These are phyloP conservation scores for Harrya chromipes DNA, from an alignment of 768 basidiomycete species.

Conservation along the genomic window DNA sequence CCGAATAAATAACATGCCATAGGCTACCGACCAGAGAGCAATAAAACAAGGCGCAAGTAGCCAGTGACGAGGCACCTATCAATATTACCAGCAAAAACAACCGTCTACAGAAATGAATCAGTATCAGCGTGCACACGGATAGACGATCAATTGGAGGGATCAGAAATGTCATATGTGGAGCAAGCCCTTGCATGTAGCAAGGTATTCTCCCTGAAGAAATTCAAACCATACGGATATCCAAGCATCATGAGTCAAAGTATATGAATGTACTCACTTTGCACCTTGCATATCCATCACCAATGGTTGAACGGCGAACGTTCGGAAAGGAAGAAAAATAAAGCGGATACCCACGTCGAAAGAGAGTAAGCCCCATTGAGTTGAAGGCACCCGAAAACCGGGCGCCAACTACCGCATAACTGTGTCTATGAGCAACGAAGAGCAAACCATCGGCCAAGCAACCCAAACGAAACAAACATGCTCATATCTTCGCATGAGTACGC, in stretches of 20 bases:
- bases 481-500: conserved; percentile 68
- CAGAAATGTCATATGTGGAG: conserved; percentile 71
- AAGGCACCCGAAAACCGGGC: conserved; percentile 36
- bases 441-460: conserved; percentile 35
- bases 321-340: conserved; percentile 46
- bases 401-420: conserved; percentile 84
- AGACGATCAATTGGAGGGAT: background rate
- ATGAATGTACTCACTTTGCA: conserved; percentile 22
- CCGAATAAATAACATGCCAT: background rate
- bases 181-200: conserved; percentile 47
- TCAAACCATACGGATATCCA: conserved; percentile 51
- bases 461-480: conserved; percentile 56
- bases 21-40: background rate
- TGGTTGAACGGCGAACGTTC: conserved; percentile 52
- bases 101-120: conserved; percentile 9
- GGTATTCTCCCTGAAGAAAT: conserved; percentile 94
- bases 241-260: conserved; percentile 49
- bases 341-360: conserved; percentile 51
- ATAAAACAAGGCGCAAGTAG: background rate
- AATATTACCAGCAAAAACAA: background rate
- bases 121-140: background rate
- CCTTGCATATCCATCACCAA: conserved; percentile 11
- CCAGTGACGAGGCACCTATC: background rate
- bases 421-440: conserved; percentile 75
- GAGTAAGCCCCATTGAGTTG: conserved; percentile 95